Evolutionary conservation across 352 stramenopile species (phyloP), one percentile per base, ranked within the genome.

Genomic region (Pythium volutum): DNA sequence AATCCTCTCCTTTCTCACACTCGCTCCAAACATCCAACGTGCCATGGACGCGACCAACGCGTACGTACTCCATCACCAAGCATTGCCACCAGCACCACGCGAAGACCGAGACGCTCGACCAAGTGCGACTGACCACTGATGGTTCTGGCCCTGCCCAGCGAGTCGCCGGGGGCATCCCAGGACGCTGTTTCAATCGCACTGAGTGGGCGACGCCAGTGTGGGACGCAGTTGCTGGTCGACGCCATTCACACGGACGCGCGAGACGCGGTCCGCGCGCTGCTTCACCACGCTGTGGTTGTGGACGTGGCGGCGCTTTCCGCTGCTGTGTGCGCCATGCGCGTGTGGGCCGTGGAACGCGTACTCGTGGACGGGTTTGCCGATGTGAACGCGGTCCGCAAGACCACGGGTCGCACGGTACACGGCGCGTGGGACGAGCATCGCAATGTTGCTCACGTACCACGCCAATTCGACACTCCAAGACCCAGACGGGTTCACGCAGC

Each of bases 31-130:
- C 8, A 38, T 55, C 12, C 33, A 25, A 9, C 29, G 3, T 20
- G 31, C 38, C 31, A 55, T 55, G 31, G 31, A 41, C 7, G n/a
- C 29, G 31, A 55, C 48, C 27, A 43, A 42, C 9, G 48, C 48
- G n/a, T 55, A 43, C 48, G n/a, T 55, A 5, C 26, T 27, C 41
- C 6, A 12, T 20, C 8, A 47, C 20, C 25, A 47, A 18, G 26
- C 41, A 26, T 12, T 26, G 41, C 18, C 20, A 27, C 6, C 18
- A 14, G 26, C 18, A 11, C 12, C 8, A 7, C 41, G 41, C 20
- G 18, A 12, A 20, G 12, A 16, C 36, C 8, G n/a, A n/a, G n/a
- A 6, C 38, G 25, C 10, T 34, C 29, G 29, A 5, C 29, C n/a
- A n/a, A 34, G 10, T 15, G 43, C 26, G 6, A 23, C 26, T 26